phyloP scores from a whole-genome alignment of 495 filamentous ascomycete genomes.

The Aspergillus leporis region DNA sequence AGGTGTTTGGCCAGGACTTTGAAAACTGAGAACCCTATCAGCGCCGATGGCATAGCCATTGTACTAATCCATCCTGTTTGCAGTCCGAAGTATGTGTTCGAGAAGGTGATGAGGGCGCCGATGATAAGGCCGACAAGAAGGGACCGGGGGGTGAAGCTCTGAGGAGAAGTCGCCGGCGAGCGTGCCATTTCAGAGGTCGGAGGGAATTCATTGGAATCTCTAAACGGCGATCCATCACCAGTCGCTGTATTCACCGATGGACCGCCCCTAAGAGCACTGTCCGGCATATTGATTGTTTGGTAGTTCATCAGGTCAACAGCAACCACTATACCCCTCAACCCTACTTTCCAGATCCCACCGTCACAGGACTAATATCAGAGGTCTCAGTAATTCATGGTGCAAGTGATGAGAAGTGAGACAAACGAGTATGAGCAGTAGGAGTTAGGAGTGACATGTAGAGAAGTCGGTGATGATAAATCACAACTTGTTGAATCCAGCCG shows the following conservation, averaged over 20 bases:
- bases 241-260: slow-evolving; percentile 11
- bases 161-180: slow-evolving; percentile 30
- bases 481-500: not conserved
- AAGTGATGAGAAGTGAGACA: not conserved
- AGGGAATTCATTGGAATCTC: slow-evolving; percentile 3
- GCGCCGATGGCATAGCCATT: slow-evolving; percentile 89
- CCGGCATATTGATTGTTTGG: slow-evolving; percentile 39
- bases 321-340: slow-evolving; percentile 1
- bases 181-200: slow-evolving; percentile 10
- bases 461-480: slow-evolving; percentile 2
- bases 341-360: not conserved
- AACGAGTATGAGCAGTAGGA: not conserved
- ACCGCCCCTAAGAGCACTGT: slow-evolving; percentile 22
- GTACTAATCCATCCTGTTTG: slow-evolving; percentile 91
- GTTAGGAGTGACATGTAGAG: not conserved
- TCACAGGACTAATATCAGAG: not conserved
- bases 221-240: slow-evolving; percentile 3
- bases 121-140: slow-evolving; percentile 79
- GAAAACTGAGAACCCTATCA: slow-evolving; percentile 98
- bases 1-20: slow-evolving; percentile 71
- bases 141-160: slow-evolving; percentile 78
- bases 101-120: slow-evolving; percentile 88
- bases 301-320: slow-evolving; percentile 36
- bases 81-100: slow-evolving; percentile 96
- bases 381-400: not conserved